Base-by-base conservation (phyloP, 2,329 filamentous ascomycete genomes). In the Phialemoniopsis sp. region DNA sequence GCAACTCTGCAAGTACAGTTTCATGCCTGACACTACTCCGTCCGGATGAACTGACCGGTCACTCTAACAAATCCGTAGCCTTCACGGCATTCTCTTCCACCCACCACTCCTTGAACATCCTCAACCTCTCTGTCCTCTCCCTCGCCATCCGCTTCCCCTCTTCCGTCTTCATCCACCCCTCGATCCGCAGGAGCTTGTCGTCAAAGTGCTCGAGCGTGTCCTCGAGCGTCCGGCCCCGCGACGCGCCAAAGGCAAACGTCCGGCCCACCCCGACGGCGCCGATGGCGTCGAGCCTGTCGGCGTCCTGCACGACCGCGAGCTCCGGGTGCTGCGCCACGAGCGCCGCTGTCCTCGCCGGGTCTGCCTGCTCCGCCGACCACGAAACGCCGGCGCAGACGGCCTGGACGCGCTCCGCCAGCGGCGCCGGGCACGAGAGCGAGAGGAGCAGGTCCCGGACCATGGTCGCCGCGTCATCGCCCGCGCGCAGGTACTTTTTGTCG, bases 221-320 rank as follows among this genome's bases (percentile, higher is more conserved):
- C 30, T 72, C 71, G 70, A 94, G 64, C 32, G 70, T 6, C 21
- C 21, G 21, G 6, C 21, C 21, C 21, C 58, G 74, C 79, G 10
- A 81, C 83, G 84, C 89, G 0, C 85, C 80, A 58, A 81, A 96
- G 0, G 84, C 81, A 58, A 93, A 90, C 31, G 78, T 79, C 32
- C 91, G 70, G 3, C 79, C 90, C 41, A 95, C 82, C 1, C 91
- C 91, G 21, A 96, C 78, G 0, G 87, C 88, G 1, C 90, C 91
- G 36, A 96, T 82, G 4, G 89, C 87, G 63, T 97, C 91, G n/a
- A 97, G 69, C 7, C 90, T 74, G 66, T 96, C 91, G 4, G 90
- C 90, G 60, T 96, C 91, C 64, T 96, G 90, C 26, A 96, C 89
- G 35, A 95, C 78, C 0, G 80, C 89, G 28, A 93, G 67, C 59